phyloP scores from a whole-genome alignment of 345 rosid genomes.

The Pugionium cornutum region DNA sequence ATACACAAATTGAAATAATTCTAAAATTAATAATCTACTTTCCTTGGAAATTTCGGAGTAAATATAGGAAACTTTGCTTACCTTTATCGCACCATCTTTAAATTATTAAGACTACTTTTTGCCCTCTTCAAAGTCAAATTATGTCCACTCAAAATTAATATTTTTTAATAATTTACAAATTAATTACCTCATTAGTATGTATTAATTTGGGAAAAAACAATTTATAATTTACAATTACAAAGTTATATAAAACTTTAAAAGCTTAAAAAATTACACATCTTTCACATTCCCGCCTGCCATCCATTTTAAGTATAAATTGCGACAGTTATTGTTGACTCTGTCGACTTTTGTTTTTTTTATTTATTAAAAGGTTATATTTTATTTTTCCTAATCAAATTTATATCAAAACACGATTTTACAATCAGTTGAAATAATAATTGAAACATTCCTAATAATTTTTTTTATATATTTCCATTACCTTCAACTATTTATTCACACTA shows the following conservation, averaged over 20 bases:
- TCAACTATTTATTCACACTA: slow-evolving; percentile 37
- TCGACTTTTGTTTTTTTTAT: slow-evolving; percentile 39
- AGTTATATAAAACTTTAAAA: neutral
- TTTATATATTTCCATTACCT: slow-evolving; percentile 16
- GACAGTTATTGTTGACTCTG: slow-evolving; percentile 41
- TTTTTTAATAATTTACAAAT: slow-evolving; percentile 20
- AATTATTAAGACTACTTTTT: slow-evolving; percentile 18
- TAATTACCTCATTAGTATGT: slow-evolving; percentile 20
- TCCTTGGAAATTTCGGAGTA: slow-evolving; percentile 43
- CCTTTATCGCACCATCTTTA: slow-evolving; percentile 35
- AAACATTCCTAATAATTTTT: slow-evolving; percentile 34
- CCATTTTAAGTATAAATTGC: slow-evolving; percentile 32
- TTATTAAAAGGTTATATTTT: slow-evolving; percentile 3
- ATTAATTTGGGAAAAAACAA: neutral
- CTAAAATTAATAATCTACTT: slow-evolving; percentile 12
- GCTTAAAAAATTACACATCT: slow-evolving; percentile 15
- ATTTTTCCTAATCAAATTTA: slow-evolving; percentile 19
- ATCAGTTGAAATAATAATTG: slow-evolving; percentile 9
- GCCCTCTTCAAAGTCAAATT: slow-evolving; percentile 36
- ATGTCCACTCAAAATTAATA: slow-evolving; percentile 17
- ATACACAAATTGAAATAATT: slow-evolving; percentile 26
- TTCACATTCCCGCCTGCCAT: slow-evolving; percentile 33
- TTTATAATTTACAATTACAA: too few species aligned
- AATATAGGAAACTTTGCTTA: slow-evolving; percentile 37
- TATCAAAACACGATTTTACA: too few species aligned